A percentile compares a stretch with the other conserved stretches of the same genome.
These are phyloP conservation scores for Paramecium caudatum DNA, from an alignment of 73 alveolate species.

Conservation along the genomic window DNA sequence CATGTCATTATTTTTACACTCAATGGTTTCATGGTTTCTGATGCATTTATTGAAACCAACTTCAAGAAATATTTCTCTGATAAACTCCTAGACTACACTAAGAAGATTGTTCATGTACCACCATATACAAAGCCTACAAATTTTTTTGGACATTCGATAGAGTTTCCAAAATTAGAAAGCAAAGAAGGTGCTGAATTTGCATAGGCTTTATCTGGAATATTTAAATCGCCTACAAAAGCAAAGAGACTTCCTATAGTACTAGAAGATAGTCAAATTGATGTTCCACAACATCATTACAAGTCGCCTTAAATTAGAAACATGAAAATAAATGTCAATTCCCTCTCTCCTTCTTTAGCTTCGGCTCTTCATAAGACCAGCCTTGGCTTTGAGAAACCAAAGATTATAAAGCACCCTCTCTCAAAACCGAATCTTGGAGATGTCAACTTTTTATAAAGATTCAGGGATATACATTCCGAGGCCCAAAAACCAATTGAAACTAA, in stretches of 20 bases:
- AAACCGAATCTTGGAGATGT: slow-evolving; percentile 21
- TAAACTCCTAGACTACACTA: slow-evolving; percentile 10
- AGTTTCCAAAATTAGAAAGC: background rate
- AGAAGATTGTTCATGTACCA: slow-evolving; percentile 33
- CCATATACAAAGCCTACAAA: slow-evolving; percentile 46
- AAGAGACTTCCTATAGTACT: background rate
- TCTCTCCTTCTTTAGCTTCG: slow-evolving; percentile 54
- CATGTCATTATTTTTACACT: slow-evolving; percentile 31
- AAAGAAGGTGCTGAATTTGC: slow-evolving; percentile 51
- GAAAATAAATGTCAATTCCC: slow-evolving; percentile 37
- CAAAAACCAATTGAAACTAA: background rate
- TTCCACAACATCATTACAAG: background rate
- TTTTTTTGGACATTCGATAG: slow-evolving; percentile 15
- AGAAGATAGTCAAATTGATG: background rate
- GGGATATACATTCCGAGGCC: background rate
- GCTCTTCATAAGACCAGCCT: slow-evolving; percentile 11
- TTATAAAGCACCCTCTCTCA: slow-evolving; percentile 15
- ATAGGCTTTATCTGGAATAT: background rate
- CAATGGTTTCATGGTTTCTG: slow-evolving; percentile 60
- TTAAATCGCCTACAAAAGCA: background rate
- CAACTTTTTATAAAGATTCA: slow-evolving; percentile 4
- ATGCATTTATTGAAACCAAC: slow-evolving; percentile 29
- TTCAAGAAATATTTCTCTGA: slow-evolving; percentile 4
- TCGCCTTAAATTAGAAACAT: slow-evolving; percentile 49
- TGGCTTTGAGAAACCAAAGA: slow-evolving; percentile 33